These are phyloP conservation scores for Lentinula sp. DNA, from an alignment of 768 basidiomycete species.

Conservation along the genomic window DNA sequence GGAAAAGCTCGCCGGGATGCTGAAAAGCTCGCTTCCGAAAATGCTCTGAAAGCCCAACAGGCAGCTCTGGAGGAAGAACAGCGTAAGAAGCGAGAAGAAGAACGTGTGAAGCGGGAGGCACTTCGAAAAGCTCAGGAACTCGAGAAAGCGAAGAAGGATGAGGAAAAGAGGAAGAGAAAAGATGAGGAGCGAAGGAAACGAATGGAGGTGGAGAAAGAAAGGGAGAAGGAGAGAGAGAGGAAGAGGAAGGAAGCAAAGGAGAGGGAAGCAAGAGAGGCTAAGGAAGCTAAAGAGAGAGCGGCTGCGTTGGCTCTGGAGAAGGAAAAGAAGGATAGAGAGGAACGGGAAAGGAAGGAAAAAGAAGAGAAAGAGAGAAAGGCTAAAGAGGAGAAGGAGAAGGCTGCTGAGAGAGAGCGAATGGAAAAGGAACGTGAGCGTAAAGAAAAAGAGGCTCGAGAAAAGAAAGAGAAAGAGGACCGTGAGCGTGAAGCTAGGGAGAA, in stretches of 20 bases:
- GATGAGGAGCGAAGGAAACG: conserved; percentile 67
- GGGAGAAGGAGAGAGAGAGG: conserved; percentile 68
- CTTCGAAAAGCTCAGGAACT: conserved; percentile 77
- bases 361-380: neutral
- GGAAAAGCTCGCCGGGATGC: conserved; percentile 80
- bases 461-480: neutral
- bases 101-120: conserved; percentile 72
- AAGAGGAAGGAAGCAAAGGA: conserved; percentile 57
- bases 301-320: conserved; percentile 6
- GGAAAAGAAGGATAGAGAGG: conserved; percentile 2
- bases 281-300: conserved; percentile 27
- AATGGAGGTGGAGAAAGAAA: conserved; percentile 69
- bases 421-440: neutral
- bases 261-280: conserved; percentile 38
- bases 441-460: neutral
- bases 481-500: neutral
- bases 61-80: conserved; percentile 75
- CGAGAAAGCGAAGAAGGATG: conserved; percentile 74
- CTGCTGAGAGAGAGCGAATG: conserved; percentile 9
- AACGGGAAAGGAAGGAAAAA: neutral
- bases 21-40: conserved; percentile 84
- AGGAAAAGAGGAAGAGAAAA: conserved; percentile 70
- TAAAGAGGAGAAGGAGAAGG: conserved; percentile 13
- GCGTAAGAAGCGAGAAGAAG: conserved; percentile 81
- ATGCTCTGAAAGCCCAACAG: conserved; percentile 69